Percentiles rank a stretch among this genome's conserved stretches.
These are phyloP conservation scores for Saccharomycopsis sp. DNA, from an alignment of 805 yeast genomes.

Conservation along the genomic window DNA sequence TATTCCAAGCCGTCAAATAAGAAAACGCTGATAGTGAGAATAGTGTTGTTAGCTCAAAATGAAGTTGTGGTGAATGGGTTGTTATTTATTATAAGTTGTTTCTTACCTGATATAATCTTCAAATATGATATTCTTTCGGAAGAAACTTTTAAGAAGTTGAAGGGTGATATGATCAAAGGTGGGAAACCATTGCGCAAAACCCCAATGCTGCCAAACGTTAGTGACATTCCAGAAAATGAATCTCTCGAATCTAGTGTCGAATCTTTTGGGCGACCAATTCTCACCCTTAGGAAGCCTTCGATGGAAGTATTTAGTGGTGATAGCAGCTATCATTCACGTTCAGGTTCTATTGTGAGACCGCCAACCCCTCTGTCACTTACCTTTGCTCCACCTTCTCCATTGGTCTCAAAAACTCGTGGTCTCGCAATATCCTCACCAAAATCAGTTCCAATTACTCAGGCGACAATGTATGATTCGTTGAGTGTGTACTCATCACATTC, in stretches of 20 bases:
- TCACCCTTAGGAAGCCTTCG: conserved; percentile 2
- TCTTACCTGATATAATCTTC: conserved; percentile 19
- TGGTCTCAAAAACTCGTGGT: conserved; percentile 4
- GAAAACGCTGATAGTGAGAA: conserved; percentile 10
- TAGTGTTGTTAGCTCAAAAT: conserved; percentile 14
- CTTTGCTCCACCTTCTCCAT: conserved; percentile 10
- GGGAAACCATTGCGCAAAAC: background rate
- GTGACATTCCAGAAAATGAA: conserved; percentile 1
- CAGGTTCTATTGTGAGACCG: conserved; percentile 1
- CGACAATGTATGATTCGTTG: conserved; percentile 8
- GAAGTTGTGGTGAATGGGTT: conserved; percentile 14
- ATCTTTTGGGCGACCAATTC: background rate
- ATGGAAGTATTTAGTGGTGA: background rate
- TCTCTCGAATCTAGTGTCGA: background rate
- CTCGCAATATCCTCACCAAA: conserved; percentile 16
- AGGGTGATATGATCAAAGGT: background rate
- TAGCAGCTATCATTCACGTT: background rate
- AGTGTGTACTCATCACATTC: conserved; percentile 14
- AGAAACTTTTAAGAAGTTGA: conserved; percentile 1
- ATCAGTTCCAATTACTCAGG: conserved; percentile 11
- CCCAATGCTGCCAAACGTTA: background rate
- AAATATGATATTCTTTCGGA: conserved; percentile 12
- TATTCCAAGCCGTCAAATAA: conserved; percentile 14
- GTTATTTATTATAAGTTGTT: conserved; percentile 14
- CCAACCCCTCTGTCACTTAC: conserved; percentile 2